Base-by-base conservation (phyloP, 257 asterid species). In the Petrea volubilis region DNA sequence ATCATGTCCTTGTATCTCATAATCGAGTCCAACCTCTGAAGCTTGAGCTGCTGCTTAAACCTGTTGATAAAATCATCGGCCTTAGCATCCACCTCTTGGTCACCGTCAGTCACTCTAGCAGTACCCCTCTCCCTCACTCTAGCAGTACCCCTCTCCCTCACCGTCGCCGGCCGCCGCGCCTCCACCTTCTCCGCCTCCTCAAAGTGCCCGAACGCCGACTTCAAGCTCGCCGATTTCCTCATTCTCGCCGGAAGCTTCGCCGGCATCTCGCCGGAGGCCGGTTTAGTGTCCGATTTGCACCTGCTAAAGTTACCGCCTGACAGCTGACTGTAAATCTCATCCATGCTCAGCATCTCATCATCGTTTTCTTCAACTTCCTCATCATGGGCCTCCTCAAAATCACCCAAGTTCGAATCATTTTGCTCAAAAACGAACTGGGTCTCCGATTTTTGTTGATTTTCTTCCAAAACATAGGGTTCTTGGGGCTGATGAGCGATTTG, bases 61-160 rank as follows among this genome's bases (percentile, higher is more conserved):
- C 36, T 87, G 74, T 90, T 84, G 62, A 90, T 90, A 75, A 90
- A 90, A 68, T 84, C 96, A 57, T 86, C 93, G 3, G 95, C 95
- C 67, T 75, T 90, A 0, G 91, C 89, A 69, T 90, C 95, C 0
- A 90, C 95, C 34, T 68, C 93, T 14, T 76, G 85, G 13, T 90
- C 96, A 28, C 62, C 83, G 36, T 74, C 87, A 18, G 78, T 17
- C 38, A 18, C 70, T 41, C 69, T 80, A n/a, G 79, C 71, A 50
- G 4, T 67, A 5, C 68, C 67, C 41, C 57, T 79, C 78, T 81
- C 96, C 74, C 75, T 86, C 66, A 79, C 82, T 41, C 69, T 80
- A n/a, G 79, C 71, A 50, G 4, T 67, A 5, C 68, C 67, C 41
- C 57, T 79, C 78, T 81, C 96, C 74, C 75, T 86, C 66, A 79